A percentile compares a stretch with the other conserved stretches of the same genome.
These are phyloP conservation scores for Alternaria brassicae DNA, from an alignment of 2,329 filamentous ascomycete species.

Conservation along the genomic window DNA sequence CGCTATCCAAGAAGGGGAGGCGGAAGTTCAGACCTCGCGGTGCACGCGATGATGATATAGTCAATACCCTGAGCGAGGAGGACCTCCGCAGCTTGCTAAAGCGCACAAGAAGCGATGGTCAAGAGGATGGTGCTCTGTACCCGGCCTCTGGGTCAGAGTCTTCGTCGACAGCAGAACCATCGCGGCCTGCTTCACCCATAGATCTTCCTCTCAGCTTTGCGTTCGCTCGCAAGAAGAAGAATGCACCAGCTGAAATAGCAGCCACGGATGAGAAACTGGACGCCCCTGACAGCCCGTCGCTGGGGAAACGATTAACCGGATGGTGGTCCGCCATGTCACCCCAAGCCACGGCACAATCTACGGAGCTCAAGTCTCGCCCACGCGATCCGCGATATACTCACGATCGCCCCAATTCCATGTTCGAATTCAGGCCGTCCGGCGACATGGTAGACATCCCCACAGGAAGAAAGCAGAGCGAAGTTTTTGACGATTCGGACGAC, in stretches of 20 bases:
- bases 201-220: slow-evolving; percentile 40
- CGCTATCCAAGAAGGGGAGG: slow-evolving; percentile 65
- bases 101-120: slow-evolving; percentile 32
- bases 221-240: slow-evolving; percentile 32
- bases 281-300: slow-evolving; percentile 37
- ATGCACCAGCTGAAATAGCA: slow-evolving; percentile 15
- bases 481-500: slow-evolving; percentile 55
- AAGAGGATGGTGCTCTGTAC: slow-evolving; percentile 20
- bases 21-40: slow-evolving; percentile 49
- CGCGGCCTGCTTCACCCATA: slow-evolving; percentile 39
- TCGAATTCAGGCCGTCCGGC: slow-evolving; percentile 44
- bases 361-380: slow-evolving; percentile 14
- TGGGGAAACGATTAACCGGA: slow-evolving; percentile 42
- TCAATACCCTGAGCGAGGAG: slow-evolving; percentile 55
- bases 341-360: slow-evolving; percentile 14
- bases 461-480: slow-evolving; percentile 43
- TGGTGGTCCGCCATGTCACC: slow-evolving; percentile 48
- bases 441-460: slow-evolving; percentile 26
- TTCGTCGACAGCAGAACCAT: slow-evolving; percentile 35
- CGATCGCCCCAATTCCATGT: slow-evolving; percentile 47
- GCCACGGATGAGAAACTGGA: slow-evolving; percentile 5
- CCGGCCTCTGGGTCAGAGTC: slow-evolving; percentile 40
- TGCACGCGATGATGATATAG: slow-evolving; percentile 42
- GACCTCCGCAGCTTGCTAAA: slow-evolving; percentile 54
- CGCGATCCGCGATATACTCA: slow-evolving; percentile 22